Evolutionary conservation across 495 filamentous ascomycete species (phyloP), one percentile per base, ranked within the genome.

Genomic region (Podospora sp.): DNA sequence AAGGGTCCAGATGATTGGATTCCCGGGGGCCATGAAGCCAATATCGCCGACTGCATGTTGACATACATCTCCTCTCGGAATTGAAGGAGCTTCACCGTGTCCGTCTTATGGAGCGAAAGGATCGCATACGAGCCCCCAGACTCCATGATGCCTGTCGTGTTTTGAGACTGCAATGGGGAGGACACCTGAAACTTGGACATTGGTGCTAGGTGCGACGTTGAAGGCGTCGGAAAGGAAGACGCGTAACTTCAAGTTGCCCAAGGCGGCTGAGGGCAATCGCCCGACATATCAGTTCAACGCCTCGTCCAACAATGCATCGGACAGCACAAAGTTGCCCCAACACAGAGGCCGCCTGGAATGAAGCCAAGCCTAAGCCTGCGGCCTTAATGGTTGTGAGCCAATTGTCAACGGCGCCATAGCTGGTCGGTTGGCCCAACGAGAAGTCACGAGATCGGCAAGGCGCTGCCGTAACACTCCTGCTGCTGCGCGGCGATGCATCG

Each of bases 41-140:
- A 66, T 25, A 80, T 65, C 35, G 76, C 36, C 2, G 76, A 50
- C 16, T 74, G 73, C 6, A 81, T 46, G 60, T 74, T 71, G 22
- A 74, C 57, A 50, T 74, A 59, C 49, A 70, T 35, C 16, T 53
- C 26, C 18, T 59, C 14, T 14, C 68, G 72, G 59, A 74, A 70
- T 56, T 63, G 40, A 20, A 74, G 65, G 35, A 59, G 56, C n/a
- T 27, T 22, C 4, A 59, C n/a, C 35, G 27, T 65, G 57, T 71
- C 65, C 9, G 27, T 49, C 11, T 69, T 58, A 56, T 73, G 71
- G 56, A 75, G 22, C 26, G 68, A 73, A 59, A 75, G 35, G 20
- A 55, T 66, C 9, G 73, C 67, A 26, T 59, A 62, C 9, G 27
- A 7, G n/a, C 14, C 46, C 59, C 21, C 18, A 9, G 8, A 26